Base-by-base conservation (phyloP, 306 rosid genomes). In the Cucumis cinereus region DNA sequence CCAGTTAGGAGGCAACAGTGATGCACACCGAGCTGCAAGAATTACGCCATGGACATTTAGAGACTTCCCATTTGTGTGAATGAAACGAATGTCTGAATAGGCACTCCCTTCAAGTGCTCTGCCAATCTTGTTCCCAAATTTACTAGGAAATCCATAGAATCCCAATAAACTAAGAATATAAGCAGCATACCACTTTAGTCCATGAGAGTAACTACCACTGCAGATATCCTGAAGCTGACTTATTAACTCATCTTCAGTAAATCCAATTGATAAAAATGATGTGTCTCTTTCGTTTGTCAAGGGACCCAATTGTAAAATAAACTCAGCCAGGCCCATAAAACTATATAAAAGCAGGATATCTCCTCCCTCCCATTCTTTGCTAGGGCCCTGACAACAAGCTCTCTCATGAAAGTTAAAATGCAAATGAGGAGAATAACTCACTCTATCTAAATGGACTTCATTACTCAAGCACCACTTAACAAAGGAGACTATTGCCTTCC, bases 71-170 rank as follows among this genome's bases (percentile, higher is more conserved):
- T 81, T 86, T 35, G 82, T 53, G 59, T 87, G 86, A 77, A 89
- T 24, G 77, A 93, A 85, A 59, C 52, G 82, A 45, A 84, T 75
- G 81, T 93, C 97, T 22, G 87, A 83, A 79, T 79, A 86, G 76
- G 83, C 90, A 79, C 83, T 80, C 76, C 86, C 81, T 76, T 82
- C 50, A 79, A 90, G 83, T 45, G 86, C 86, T 75, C 81, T 82
- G 55, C 91, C 92, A 78, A 93, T 82, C 84, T 85, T 88, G 78
- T 83, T 85, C 70, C 84, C 87, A 24, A 87, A 82, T 78, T 86
- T 92, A 85, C 83, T 83, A 28, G 98, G 92, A 85, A 90, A 93
- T 78, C 98, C 98, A 57, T 90, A 93, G 56, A 81, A 76, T 77
- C 88, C 93, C 81, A 88, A 85, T 82, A 78, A 84, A 79, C 91